Evolutionary conservation across 192 early-diverging fungal species (phyloP).

Genomic region (Rhizoclosmatium globosum): DNA sequence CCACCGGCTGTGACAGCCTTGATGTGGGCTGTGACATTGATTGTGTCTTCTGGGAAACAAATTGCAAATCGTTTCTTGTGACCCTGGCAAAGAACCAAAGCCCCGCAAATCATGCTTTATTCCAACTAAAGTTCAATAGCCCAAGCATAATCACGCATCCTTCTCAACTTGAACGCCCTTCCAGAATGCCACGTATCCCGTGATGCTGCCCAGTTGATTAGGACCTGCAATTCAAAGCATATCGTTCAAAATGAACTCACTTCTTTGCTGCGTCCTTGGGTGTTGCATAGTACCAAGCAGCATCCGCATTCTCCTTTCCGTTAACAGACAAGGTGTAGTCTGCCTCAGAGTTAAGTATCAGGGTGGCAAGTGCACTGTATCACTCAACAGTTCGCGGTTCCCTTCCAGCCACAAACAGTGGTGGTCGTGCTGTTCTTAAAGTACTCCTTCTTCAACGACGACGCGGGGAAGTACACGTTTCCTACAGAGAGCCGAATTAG

Average conservation of each 20-base stretch:
- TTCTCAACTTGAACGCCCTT: constrained; percentile 42
- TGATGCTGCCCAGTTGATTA: constrained; percentile 38
- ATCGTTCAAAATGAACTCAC: not conserved
- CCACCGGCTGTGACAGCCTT: too few species aligned
- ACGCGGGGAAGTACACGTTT: constrained; percentile 52
- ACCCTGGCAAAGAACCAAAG: too few species aligned
- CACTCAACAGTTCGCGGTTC: constrained; percentile 25
- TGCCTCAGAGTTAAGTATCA: not conserved
- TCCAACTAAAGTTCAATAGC: too few species aligned
- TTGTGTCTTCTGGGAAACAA: too few species aligned
- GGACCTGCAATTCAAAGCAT: not conserved
- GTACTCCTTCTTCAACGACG: constrained; percentile 49
- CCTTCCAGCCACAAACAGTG: constrained; percentile 59
- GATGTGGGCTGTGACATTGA: too few species aligned
- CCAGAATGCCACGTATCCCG: constrained; percentile 60
- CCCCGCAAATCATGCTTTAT: too few species aligned
- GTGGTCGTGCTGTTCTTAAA: constrained; percentile 46
- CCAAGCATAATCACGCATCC: too few species aligned
- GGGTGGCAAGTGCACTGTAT: not conserved
- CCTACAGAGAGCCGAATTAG: not conserved
- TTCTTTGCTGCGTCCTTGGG: constrained; percentile 56
- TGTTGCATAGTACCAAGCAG: constrained; percentile 57
- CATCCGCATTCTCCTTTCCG: constrained; percentile 55
- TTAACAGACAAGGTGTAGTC: constrained; percentile 54
- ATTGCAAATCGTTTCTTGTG: too few species aligned